Conservation (phyloP, 192 early-diverging fungal genomes). For the Linderina pennispora region DNA sequence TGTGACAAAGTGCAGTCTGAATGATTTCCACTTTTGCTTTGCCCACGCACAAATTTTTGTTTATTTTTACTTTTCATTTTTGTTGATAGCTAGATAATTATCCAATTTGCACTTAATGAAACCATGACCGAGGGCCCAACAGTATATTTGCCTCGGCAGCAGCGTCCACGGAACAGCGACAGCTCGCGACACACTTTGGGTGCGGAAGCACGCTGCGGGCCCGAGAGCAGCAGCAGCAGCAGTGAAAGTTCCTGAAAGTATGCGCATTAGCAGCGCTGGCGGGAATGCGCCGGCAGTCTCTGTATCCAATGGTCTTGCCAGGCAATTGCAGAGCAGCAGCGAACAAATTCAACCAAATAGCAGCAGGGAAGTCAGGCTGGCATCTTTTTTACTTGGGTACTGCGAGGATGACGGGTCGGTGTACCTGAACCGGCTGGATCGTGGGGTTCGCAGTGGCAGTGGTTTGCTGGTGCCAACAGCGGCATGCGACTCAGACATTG, state of each 20-base stretch:
- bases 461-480: constrained; percentile 26
- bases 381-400: constrained; percentile 34
- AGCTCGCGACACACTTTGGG: too few species aligned
- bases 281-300: constrained; percentile 1
- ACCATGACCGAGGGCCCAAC: constrained; percentile 34
- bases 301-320: constrained; percentile 25
- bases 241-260: background rate
- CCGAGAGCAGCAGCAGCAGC: constrained; percentile 1
- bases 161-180: constrained; percentile 26
- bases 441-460: constrained; percentile 10
- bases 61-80: constrained; percentile 3
- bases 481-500: constrained; percentile 12
- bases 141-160: constrained; percentile 33
- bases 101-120: too few species aligned
- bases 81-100: constrained; percentile 3
- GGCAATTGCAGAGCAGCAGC: constrained; percentile 10
- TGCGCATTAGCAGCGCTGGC: constrained; percentile 3
- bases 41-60: background rate
- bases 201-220: too few species aligned
- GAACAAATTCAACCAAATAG: too few species aligned
- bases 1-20: too few species aligned
- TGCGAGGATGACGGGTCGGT: constrained; percentile 22
- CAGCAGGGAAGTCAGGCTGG: too few species aligned
- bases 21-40: background rate
- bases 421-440: constrained; percentile 36